A percentile compares a stretch with the other conserved stretches of the same genome.
These are phyloP conservation scores for Pseudogymnoascus sp. DNA, from an alignment of 2,329 filamentous ascomycete species.

Conservation along the genomic window DNA sequence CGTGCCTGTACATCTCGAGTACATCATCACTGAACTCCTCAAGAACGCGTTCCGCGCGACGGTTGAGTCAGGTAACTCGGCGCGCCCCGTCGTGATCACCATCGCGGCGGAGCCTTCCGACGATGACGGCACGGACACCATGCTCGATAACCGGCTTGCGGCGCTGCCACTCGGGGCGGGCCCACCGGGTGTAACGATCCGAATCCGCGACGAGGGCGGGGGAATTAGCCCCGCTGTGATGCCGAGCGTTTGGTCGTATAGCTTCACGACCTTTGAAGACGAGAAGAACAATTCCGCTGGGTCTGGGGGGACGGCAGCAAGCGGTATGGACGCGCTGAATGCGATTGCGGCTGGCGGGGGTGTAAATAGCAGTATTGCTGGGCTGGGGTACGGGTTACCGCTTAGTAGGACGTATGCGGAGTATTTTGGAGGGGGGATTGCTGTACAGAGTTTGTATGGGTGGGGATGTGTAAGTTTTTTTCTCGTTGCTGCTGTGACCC, in stretches of 20 bases:
- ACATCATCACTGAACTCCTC: conserved; percentile 90
- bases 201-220: conserved; percentile 90
- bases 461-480: conserved; percentile 51
- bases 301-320: conserved; percentile 34
- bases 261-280: conserved; percentile 85
- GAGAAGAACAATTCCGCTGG: conserved; percentile 38
- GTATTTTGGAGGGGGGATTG: conserved; percentile 93
- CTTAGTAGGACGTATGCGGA: conserved; percentile 90
- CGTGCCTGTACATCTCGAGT: conserved; percentile 92
- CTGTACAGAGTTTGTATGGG: conserved; percentile 89
- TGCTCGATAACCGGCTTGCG: conserved; percentile 20
- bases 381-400: conserved; percentile 85
- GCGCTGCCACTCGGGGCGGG: conserved; percentile 54
- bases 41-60: conserved; percentile 96
- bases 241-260: conserved; percentile 91
- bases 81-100: conserved; percentile 81
- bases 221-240: conserved; percentile 81
- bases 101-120: conserved; percentile 57
- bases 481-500: too few relatives aligned
- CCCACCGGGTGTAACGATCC: conserved; percentile 82
- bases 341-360: conserved; percentile 61
- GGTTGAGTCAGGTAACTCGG: conserved; percentile 71
- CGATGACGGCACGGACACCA: not conserved
- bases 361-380: conserved; percentile 78
- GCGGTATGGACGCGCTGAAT: conserved; percentile 60